These are phyloP conservation scores for Cryphonectria carpinicola DNA, from an alignment of 2,329 filamentous ascomycete species.

Conservation along the genomic window DNA sequence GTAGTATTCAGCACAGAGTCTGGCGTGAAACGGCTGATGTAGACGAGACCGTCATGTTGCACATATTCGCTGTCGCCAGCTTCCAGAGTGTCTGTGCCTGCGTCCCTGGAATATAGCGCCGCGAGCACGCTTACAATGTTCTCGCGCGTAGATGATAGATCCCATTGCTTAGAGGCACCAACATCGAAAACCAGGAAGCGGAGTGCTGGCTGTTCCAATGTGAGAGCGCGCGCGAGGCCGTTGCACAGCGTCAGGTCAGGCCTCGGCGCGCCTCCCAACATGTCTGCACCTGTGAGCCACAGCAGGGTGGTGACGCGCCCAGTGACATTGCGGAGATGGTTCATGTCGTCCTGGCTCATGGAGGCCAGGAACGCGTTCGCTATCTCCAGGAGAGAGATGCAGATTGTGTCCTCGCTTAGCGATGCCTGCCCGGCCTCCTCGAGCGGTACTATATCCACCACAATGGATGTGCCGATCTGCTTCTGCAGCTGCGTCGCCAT, in stretches of 20 bases:
- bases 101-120: not conserved
- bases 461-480: not conserved
- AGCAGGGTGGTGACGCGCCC: not conserved
- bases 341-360: not conserved
- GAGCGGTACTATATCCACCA: not conserved
- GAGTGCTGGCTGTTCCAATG: not conserved
- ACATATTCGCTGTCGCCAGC: not conserved
- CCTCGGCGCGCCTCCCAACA: not conserved
- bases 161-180: not conserved
- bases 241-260: not conserved
- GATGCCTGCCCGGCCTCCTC: not conserved
- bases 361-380: not conserved
- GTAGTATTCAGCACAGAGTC: not conserved
- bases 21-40: not conserved
- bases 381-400: not conserved
- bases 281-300: not conserved
- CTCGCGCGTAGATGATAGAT: not conserved
- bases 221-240: not conserved
- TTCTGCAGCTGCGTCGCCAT: not conserved
- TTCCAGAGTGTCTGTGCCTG: not conserved
- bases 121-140: not conserved
- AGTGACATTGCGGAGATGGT: not conserved
- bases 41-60: not conserved
- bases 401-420: not conserved
- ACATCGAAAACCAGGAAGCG: not conserved